A percentile compares a stretch with the other conserved stretches of the same genome.
These are phyloP conservation scores for Cenchrus americanus DNA, from an alignment of 176 grass and related monocot genomes.

Conservation along the genomic window DNA sequence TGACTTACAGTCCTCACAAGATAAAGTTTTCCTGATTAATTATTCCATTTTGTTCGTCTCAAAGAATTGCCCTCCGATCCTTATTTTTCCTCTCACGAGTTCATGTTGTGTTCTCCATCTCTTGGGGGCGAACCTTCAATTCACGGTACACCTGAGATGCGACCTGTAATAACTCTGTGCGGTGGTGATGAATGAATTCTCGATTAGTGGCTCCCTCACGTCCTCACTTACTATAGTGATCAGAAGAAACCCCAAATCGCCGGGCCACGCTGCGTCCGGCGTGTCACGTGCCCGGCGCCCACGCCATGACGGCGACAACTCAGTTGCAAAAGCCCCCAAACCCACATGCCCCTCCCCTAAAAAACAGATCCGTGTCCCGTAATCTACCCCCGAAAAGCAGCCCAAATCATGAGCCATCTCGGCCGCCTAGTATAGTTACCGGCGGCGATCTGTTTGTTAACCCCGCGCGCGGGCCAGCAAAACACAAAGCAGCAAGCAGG, in stretches of 20 bases:
- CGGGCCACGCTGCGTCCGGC: neutral
- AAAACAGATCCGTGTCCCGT: slow-evolving; percentile 54
- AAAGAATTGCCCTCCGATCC: neutral
- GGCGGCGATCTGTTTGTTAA: neutral
- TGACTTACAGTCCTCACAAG: slow-evolving; percentile 30
- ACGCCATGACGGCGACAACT: slow-evolving; percentile 51
- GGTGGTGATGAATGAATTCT: neutral
- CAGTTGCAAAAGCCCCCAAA: slow-evolving; percentile 45
- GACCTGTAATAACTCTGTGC: neutral
- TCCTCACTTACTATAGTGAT: neutral
- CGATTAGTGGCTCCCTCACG: neutral
- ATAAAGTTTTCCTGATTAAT: slow-evolving; percentile 21
- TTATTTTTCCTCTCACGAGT: neutral
- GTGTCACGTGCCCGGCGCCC: slow-evolving; percentile 46
- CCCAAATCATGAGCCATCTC: neutral
- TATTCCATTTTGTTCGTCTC: neutral
- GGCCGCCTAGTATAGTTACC: neutral
- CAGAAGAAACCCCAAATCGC: neutral
- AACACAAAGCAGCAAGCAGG: too few relatives aligned
- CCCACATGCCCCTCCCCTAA: slow-evolving; percentile 45
- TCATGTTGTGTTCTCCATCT: neutral
- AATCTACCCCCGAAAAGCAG: slow-evolving; percentile 23
- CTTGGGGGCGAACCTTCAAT: neutral
- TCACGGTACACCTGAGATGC: neutral
- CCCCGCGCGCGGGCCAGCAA: too few relatives aligned